Evolutionary conservation across 768 basidiomycete species (phyloP).

Genomic region (Agaricus bisporus): DNA sequence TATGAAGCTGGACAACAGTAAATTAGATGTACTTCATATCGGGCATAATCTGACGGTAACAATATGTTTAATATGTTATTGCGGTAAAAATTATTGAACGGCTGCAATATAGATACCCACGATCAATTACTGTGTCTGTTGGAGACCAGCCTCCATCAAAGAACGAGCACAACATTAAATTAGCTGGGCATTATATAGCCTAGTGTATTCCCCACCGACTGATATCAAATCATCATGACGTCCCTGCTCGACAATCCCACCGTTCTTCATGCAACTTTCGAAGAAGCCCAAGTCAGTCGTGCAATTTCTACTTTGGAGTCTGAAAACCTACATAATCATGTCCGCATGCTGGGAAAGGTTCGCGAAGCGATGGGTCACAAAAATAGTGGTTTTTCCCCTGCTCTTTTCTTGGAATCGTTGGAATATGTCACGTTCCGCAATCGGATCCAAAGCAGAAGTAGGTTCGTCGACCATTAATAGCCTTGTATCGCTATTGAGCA

Average conservation of each 20-base stretch:
- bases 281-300: neutral
- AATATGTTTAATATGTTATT: neutral
- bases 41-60: neutral
- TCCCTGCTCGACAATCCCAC: slow-evolving; percentile 26
- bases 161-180: neutral
- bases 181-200: slow-evolving; percentile 25
- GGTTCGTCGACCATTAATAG: slow-evolving; percentile 50
- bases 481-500: slow-evolving; percentile 24
- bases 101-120: neutral
- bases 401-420: slow-evolving; percentile 23
- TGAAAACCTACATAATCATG: slow-evolving; percentile 37
- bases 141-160: neutral
- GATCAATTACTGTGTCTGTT: neutral
- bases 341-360: slow-evolving; percentile 39
- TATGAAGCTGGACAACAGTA: slow-evolving; percentile 1
- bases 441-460: slow-evolving; percentile 41
- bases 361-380: slow-evolving; percentile 42
- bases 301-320: neutral
- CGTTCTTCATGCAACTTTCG: slow-evolving; percentile 32
- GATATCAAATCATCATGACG: slow-evolving; percentile 27
- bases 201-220: slow-evolving; percentile 23
- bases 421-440: slow-evolving; percentile 40
- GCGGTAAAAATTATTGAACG: neutral
- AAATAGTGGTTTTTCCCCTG: slow-evolving; percentile 38
- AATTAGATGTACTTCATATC: neutral